Base-by-base conservation (phyloP, 116 monocot genomes). In the Cymodocea nodosa region DNA sequence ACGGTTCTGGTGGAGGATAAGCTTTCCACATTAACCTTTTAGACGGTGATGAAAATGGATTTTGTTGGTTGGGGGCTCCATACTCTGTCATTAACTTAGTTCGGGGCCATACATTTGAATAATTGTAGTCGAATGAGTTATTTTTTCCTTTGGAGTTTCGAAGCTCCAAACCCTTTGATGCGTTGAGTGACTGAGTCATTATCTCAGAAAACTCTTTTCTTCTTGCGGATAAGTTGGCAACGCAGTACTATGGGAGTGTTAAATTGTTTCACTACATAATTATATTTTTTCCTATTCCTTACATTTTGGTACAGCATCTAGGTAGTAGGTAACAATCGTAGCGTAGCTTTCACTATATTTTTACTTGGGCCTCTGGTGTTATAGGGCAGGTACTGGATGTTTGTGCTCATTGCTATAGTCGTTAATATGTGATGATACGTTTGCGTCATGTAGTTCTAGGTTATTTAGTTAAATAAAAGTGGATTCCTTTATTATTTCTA, bases 1-100 rank as follows among this genome's bases (percentile, higher is more conserved):
- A 80, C 65, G 75, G 76, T 13, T 75, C 80, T 37, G 75, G 75
- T 15, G 76, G 80, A 12, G 72, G 51, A 37, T 48, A 58, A 58
- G 68, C 8, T 18, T 20, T 40, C 9, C 48, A 22, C 13, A 35
- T 6, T 58, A 22, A 2, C 37, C 48, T 58, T 48, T 11, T 36
- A 58, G 69, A 56, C 24, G 36, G 56, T 59, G 59, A 69, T 58
- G 58, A 69, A 69, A 40, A 56, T 10, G 23, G 15, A 50, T 49
- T 20, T 23, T 48, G 50, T 65, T 65, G 17, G n/a, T 39, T 36
- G 2, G 34, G 15, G 39, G 10, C 25, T 36, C 23, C 2, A 36
- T 18, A 62, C 9, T 37, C 18, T 15, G 62, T 24, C 15, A n/a
- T 37, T 62, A 36, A 35, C 36, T 39, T 37, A 62, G 2, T 62